These are phyloP conservation scores for Aplosporella prunicola DNA, from an alignment of 2,329 filamentous ascomycete species.

Conservation along the genomic window DNA sequence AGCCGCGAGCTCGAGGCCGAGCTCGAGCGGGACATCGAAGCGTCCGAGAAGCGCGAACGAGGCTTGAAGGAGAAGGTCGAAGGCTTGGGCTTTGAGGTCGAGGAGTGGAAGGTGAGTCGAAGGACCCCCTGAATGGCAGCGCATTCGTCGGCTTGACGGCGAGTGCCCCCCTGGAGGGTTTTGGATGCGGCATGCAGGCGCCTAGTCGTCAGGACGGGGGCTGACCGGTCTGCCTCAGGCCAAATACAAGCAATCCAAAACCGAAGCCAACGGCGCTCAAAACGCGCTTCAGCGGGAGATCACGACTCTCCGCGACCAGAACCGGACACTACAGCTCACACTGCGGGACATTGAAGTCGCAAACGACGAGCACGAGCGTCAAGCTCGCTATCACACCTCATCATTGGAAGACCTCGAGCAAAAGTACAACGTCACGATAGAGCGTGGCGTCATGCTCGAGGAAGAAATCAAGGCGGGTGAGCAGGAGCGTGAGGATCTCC, in stretches of 20 bases:
- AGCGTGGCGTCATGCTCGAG: conserved; percentile 84
- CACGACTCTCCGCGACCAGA: conserved; percentile 76
- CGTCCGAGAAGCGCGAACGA: conserved; percentile 86
- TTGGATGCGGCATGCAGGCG: not conserved
- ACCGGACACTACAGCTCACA: conserved; percentile 70
- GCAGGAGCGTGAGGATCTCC: conserved; percentile 77
- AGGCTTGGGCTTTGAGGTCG: conserved; percentile 73
- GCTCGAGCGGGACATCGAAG: conserved; percentile 91
- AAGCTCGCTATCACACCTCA: conserved; percentile 89
- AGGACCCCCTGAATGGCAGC: not conserved
- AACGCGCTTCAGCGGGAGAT: conserved; percentile 90
- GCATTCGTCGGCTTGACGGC: not conserved
- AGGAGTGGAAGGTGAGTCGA: conserved; percentile 86
- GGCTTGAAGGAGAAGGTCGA: conserved; percentile 81
- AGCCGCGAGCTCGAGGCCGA: conserved; percentile 91
- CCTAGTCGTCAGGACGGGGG: conserved; percentile 2
- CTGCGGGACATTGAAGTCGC: conserved; percentile 93
- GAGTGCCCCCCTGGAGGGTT: not conserved
- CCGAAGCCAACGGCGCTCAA: conserved; percentile 76
- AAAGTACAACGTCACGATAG: conserved; percentile 92
- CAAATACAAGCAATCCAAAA: conserved; percentile 93
- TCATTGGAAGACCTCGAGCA: conserved; percentile 94
- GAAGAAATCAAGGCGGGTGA: conserved; percentile 88
- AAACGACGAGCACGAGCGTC: conserved; percentile 96
- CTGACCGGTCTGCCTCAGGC: conserved; percentile 44